Evolutionary conservation across 1,284 basidiomycete species (phyloP), one percentile per base, ranked within the genome.

Genomic region (Rhodotorula sp.): DNA sequence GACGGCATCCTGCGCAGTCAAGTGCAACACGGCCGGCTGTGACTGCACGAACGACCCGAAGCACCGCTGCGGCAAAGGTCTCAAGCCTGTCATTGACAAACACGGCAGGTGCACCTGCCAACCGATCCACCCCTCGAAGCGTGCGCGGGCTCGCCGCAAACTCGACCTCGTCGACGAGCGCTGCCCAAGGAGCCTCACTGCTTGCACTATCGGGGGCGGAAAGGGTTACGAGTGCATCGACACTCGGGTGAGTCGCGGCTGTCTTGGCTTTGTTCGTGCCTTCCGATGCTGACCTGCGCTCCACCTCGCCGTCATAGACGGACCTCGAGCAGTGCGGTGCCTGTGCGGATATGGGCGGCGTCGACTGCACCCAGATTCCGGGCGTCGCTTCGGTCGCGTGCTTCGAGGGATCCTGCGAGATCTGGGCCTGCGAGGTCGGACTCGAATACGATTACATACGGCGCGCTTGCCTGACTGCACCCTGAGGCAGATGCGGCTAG

Each of bases 281-380:
- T 18, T 15, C 28, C 54, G 16, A 6, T n/a, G 8, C 28, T 48
- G 12, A 18, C 1, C 28, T 26, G 34, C 4, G n/a, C 38, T 18
- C 1, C 21, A 2, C 19, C 6, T 28, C 28, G 28, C 28, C 28
- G 28, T 28, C 28, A 28, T 48, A 64, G 62, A 38, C 62, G 48
- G 67, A 67, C 62, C 43, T 69, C 34, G 71, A 67, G 59, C 65
- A 69, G 48, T 72, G 67, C 61, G 71, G 71, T 38, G 76, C 54
- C 47, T 66, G 70, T 64, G 66, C 71, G n/a, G 49, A 64, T 23
- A 4, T 7, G 6, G 60, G 64, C n/a, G 74, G 76, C 16, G 65
- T 67, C 21, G 75, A 77, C 67, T 76, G 76, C 75, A 76, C 76
- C 23, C 58, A 66, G 8, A 48, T 76, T 59, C n/a, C 50, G 7